Base-by-base conservation (phyloP, 1,284 basidiomycete species). In the Ganoderma boninense region DNA sequence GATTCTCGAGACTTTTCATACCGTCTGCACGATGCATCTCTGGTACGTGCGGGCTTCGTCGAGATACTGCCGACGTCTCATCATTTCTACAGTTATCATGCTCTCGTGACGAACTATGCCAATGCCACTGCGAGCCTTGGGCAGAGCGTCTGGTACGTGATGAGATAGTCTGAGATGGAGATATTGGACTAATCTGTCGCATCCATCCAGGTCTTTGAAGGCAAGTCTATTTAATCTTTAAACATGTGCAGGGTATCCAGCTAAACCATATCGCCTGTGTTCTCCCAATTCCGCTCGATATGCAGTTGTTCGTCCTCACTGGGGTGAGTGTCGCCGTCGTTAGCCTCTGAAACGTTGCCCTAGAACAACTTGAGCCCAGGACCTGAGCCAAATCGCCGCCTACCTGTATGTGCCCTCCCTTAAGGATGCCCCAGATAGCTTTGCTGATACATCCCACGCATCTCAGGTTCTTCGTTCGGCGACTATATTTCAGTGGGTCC, bases 401-500 rank as follows among this genome's bases (percentile, higher is more conserved):
- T 35, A 57, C 32, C 32, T 32, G 54, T 57, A 57, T 6, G 54
- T 29, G 2, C 7, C 8, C 8, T 32, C 4, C 14, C 23, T 40
- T 11, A 54, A 26, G 3, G 18, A 18, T 57, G 16, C 16, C 8
- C 26, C 13, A 2, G 23, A 14, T 14, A 8, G 23, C 23, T 54
- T 54, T 10, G 23, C 23, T 54, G 23, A 54, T 4, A 2, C 49
- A 14, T 54, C 23, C 11, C 49, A 54, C 49, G 49, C 14, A 8
- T 14, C 23, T 62, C 20, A 62, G 61, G 11, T 62, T 62, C 29
- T 62, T 62, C 16, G n/a, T 44, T 3, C 61, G 61, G 13, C 42
- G 61, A 20, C 2, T 62, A 20, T 62, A 44, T 14, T 44, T 62
- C 14, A 42, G 61, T 62, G 29, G 4, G 61, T 23, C 26, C 4